A percentile compares a stretch with the other conserved stretches of the same genome.
These are phyloP conservation scores for Gossypium schwendimanii DNA, from an alignment of 441 rosid species.

Conservation along the genomic window DNA sequence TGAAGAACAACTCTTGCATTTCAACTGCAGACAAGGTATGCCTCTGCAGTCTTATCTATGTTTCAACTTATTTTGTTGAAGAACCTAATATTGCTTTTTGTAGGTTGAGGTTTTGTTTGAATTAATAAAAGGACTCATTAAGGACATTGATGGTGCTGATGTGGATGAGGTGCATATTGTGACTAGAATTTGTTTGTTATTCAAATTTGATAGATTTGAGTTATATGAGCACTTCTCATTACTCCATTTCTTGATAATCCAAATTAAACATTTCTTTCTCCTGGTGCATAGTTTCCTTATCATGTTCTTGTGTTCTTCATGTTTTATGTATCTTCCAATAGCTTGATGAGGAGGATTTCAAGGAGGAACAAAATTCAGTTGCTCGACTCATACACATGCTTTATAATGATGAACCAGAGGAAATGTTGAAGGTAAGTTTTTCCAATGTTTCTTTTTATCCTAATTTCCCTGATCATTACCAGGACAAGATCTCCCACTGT, in stretches of 20 bases:
- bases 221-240: neutral
- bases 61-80: conserved; percentile 9
- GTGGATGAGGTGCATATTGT: conserved; percentile 42
- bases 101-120: conserved; percentile 68
- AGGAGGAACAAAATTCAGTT: conserved; percentile 64
- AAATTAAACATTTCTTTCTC: neutral
- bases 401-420: conserved; percentile 48
- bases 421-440: conserved; percentile 51
- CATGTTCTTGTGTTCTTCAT: conserved; percentile 7
- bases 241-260: neutral
- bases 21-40: conserved; percentile 57
- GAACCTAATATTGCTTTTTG: conserved; percentile 20
- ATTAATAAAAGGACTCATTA: conserved; percentile 59
- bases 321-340: conserved; percentile 17
- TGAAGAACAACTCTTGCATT: conserved; percentile 50
- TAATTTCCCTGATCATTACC: neutral
- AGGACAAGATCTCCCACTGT: neutral
- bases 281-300: conserved; percentile 6
- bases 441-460: neutral
- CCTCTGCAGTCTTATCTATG: conserved; percentile 11
- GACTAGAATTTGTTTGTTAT: neutral
- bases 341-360: conserved; percentile 77
- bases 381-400: conserved; percentile 63
- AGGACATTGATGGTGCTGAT: conserved; percentile 44
- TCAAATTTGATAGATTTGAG: neutral